Evolutionary conservation across 2,329 filamentous ascomycete genomes (phyloP).

Genomic region (Cytospora piceae): DNA sequence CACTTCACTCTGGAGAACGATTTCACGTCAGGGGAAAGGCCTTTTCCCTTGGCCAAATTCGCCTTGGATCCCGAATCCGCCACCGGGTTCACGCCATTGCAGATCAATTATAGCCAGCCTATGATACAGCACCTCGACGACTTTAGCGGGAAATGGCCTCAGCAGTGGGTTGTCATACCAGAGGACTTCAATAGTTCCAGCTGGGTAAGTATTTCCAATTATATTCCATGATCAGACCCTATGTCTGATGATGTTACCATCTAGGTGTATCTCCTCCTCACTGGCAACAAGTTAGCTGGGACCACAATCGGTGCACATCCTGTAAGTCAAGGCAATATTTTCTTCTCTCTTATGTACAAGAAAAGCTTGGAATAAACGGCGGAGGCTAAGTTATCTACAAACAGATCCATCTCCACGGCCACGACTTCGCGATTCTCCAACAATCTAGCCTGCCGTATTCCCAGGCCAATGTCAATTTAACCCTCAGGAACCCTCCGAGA

Average conservation of each 20-base stretch:
- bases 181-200: slow-evolving; percentile 31
- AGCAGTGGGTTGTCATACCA: slow-evolving; percentile 30
- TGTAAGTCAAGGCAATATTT: neutral
- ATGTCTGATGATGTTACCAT: neutral
- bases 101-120: slow-evolving; percentile 48
- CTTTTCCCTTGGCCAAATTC: slow-evolving; percentile 29
- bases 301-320: slow-evolving; percentile 17
- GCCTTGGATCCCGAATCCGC: slow-evolving; percentile 34
- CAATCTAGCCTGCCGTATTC: slow-evolving; percentile 33
- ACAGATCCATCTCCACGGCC: slow-evolving; percentile 53
- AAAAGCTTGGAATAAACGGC: neutral
- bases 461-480: slow-evolving; percentile 29
- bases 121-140: slow-evolving; percentile 39
- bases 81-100: slow-evolving; percentile 41
- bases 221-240: neutral
- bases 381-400: neutral
- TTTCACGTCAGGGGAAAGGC: slow-evolving; percentile 8
- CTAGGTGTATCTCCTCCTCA: slow-evolving; percentile 13
- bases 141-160: slow-evolving; percentile 23
- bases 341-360: neutral
- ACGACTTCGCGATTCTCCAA: slow-evolving; percentile 51
- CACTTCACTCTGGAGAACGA: slow-evolving; percentile 6
- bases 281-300: neutral
- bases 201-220: slow-evolving; percentile 26
- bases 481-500: slow-evolving; percentile 51